Percentiles rank a stretch among this genome's conserved stretches.
Conservation (phyloP, 306 rosid species). For the Cotoneaster glaucophyllus region DNA sequence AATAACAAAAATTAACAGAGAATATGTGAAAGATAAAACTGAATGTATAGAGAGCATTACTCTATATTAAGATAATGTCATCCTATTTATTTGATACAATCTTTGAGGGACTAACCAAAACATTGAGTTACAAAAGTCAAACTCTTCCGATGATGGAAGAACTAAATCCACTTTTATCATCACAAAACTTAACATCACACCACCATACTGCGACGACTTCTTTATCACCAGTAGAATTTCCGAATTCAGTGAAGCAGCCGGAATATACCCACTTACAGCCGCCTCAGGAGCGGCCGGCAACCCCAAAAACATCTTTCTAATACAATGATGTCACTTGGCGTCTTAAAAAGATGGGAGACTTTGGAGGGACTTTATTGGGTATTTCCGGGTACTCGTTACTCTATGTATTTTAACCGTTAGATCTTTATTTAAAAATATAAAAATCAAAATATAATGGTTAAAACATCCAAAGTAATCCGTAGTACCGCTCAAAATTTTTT, state of each 20-base stretch:
- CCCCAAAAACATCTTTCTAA: constrained; percentile 44
- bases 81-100: neutral
- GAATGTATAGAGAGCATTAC: fast-evolving
- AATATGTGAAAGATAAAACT: fast-evolving
- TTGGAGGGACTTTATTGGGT: too few species aligned
- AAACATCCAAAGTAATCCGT: fast-evolving
- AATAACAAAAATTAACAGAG: too few species aligned
- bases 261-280: constrained; percentile 59
- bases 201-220: constrained; percentile 54
- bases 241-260: constrained; percentile 42
- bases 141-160: constrained; percentile 33
- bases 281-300: constrained; percentile 50
- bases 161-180: constrained; percentile 44
- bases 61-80: neutral
- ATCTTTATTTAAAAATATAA: too few species aligned
- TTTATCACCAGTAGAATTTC: constrained; percentile 48
- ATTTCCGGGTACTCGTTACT: too few species aligned
- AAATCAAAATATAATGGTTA: too few species aligned
- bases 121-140: constrained; percentile 14
- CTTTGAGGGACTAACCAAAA: neutral
- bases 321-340: too few species aligned
- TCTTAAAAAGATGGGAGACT: too few species aligned
- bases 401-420: too few species aligned
- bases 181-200: constrained; percentile 67
- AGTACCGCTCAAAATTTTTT: too few species aligned